Evolutionary conservation across 139 green algal genomes (phyloP).

Genomic region (Monoraphidium neglectum): DNA sequence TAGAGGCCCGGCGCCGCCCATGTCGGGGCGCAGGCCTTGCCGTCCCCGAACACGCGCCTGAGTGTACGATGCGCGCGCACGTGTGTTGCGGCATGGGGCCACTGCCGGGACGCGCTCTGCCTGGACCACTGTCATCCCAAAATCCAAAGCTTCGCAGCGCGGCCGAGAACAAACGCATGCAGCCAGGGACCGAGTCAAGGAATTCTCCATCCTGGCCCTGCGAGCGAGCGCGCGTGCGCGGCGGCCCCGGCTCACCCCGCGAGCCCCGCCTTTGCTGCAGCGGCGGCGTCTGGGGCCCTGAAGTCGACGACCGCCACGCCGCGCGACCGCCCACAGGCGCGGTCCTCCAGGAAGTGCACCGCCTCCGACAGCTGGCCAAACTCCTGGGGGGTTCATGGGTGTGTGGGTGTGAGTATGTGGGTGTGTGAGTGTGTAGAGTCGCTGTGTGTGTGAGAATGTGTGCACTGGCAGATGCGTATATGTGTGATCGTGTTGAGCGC

Average conservation of each 20-base stretch:
- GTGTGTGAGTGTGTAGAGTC: too few relatives aligned
- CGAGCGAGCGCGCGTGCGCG: background rate
- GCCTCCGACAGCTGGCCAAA: slow-evolving; percentile 55
- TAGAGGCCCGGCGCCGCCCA: slow-evolving; percentile 16
- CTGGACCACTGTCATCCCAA: background rate
- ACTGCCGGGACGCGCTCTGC: background rate
- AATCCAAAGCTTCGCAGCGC: background rate
- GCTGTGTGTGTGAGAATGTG: too few relatives aligned
- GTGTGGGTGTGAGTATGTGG: too few relatives aligned
- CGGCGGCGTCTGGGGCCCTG: slow-evolving; percentile 44
- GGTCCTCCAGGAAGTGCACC: slow-evolving; percentile 87
- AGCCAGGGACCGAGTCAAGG: background rate
- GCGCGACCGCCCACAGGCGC: slow-evolving; percentile 81
- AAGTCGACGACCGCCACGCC: slow-evolving; percentile 84
- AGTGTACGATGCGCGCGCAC: background rate
- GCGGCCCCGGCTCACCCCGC: slow-evolving; percentile 47
- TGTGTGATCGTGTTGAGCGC: too few relatives aligned
- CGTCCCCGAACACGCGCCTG: background rate
- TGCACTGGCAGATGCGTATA: too few relatives aligned
- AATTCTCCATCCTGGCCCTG: too few relatives aligned
- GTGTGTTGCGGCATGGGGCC: background rate
- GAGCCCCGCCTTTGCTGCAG: slow-evolving; percentile 60
- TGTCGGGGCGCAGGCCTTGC: background rate
- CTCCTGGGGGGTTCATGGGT: slow-evolving; percentile 27
- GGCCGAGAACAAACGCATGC: background rate